Percentiles rank a stretch among this genome's conserved stretches.
Evolutionary conservation across 1,139 yeast species (phyloP).

Genomic region (Taphrina populina): DNA sequence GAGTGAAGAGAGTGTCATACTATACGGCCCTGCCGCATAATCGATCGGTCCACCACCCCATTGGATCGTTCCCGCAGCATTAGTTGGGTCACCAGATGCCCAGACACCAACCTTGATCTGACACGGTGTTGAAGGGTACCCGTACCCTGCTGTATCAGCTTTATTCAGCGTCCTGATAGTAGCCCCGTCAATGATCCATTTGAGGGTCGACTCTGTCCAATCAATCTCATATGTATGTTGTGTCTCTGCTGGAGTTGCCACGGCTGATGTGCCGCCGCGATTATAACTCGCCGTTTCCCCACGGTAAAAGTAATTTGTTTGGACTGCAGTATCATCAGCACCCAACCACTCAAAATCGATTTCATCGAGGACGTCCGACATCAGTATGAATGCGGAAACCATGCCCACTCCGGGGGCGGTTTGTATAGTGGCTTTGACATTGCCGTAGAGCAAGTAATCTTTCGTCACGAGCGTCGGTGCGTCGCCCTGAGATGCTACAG

Average conservation of each 20-base stretch:
- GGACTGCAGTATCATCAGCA: conserved; percentile 60
- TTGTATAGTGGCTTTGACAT: conserved; percentile 64
- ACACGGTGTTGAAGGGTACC: conserved; percentile 88
- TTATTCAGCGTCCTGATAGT: conserved; percentile 69
- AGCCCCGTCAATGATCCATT: conserved; percentile 74
- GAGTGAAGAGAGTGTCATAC: conserved; percentile 20
- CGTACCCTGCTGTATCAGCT: conserved; percentile 65
- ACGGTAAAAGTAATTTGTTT: conserved; percentile 75
- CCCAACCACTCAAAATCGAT: conserved; percentile 87
- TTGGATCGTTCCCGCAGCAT: conserved; percentile 71
- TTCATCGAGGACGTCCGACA: conserved; percentile 86
- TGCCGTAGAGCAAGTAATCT: conserved; percentile 83
- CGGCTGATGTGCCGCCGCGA: conserved; percentile 20
- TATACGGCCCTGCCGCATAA: conserved; percentile 43
- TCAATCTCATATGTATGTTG: conserved; percentile 79
- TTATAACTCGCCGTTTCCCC: conserved; percentile 49
- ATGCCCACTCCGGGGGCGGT: conserved; percentile 79
- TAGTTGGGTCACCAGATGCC: conserved; percentile 79
- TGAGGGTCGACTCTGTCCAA: conserved; percentile 72
- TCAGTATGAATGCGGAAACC: conserved; percentile 68
- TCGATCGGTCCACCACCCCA: conserved; percentile 93
- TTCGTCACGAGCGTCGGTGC: conserved; percentile 85
- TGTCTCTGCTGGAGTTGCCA: conserved; percentile 45
- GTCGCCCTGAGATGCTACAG: conserved; percentile 74
- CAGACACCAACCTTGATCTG: conserved; percentile 82